phyloP scores from a whole-genome alignment of 257 asterid genomes.

The Nicotiana obtusifolia region DNA sequence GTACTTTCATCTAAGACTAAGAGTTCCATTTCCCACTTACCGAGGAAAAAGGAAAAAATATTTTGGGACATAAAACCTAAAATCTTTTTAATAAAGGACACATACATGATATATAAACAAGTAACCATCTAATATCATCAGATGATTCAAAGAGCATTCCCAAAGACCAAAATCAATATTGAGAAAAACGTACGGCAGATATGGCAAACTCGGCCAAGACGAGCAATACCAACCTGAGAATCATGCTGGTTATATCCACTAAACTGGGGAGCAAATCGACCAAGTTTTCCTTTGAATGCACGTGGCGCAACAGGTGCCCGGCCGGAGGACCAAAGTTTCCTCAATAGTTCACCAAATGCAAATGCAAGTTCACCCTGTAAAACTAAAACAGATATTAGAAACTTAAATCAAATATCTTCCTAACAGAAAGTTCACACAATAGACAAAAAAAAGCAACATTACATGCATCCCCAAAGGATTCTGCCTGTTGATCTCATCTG shows the following conservation, averaged over 20 bases:
- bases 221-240: constrained; percentile 59
- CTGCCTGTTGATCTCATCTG: constrained; percentile 72
- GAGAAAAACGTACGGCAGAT: neutral
- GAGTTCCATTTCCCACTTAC: neutral
- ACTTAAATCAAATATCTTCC: constrained; percentile 7
- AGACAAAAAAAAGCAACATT: constrained; percentile 29
- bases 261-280: constrained; percentile 98
- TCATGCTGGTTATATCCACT: constrained; percentile 99
- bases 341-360: constrained; percentile 85
- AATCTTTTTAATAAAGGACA: neutral
- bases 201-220: neutral
- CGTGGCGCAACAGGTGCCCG: constrained; percentile 84
- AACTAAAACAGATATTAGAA: constrained; percentile 23
- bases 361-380: constrained; percentile 97
- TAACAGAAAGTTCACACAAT: constrained; percentile 10
- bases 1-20: neutral
- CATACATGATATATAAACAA: neutral
- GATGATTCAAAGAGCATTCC: neutral
- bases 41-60: neutral
- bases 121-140: neutral
- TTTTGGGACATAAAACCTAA: neutral
- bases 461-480: constrained; percentile 95
- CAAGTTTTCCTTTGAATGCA: constrained; percentile 80
- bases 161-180: neutral
- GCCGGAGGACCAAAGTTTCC: constrained; percentile 97